Base-by-base conservation (phyloP, 129 eudicot genomes). In the Ambrosia trifida region DNA sequence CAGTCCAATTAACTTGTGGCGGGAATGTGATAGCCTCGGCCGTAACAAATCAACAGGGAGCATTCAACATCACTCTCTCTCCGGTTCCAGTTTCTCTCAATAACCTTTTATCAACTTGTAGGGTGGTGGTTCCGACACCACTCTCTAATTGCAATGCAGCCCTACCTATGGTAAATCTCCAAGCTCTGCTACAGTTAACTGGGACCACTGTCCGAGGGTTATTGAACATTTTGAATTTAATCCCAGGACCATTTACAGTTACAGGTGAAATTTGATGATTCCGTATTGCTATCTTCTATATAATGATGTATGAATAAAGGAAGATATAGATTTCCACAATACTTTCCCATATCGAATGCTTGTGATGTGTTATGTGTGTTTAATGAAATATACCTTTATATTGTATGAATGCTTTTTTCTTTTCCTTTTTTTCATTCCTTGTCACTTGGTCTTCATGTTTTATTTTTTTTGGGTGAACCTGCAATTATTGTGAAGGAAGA, bases 21-120 rank as follows among this genome's bases (percentile, higher is more conserved):
- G 69, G 75, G 24, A 76, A 68, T 46, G 74, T 68, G 41, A 35
- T 76, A 43, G n/a, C 73, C 17, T 66, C 73, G 2, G 38, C 50
- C 67, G 0, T 75, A 30, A 75, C 79, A 28, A 54, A 75, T 11
- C 19, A 30, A 54, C 3, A 14, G 0, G 79, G 79, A 66, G n/a
- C 2, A 13, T 75, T 66, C 17, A 75, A 7, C 18, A 41, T 75
- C 3, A 2, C 28, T 41, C 16, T 75, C n/a, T 43, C 18, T 75
- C 73, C 68, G 8, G 28, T 43, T 41, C 50, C 11, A 5, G 11
- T 17, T 44, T 20, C 56, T 66, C n/a, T 65, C 5, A 1, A 4
- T n/a, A 41, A 10, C 13, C 19, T 75, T 44, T 31, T 68, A 47
- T 58, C 80, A 11, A 7, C 69, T 46, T 76, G 80, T 68, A 58